Conservation (phyloP, 352 stramenopile genomes). For the Ochromonadaceae sp. region DNA sequence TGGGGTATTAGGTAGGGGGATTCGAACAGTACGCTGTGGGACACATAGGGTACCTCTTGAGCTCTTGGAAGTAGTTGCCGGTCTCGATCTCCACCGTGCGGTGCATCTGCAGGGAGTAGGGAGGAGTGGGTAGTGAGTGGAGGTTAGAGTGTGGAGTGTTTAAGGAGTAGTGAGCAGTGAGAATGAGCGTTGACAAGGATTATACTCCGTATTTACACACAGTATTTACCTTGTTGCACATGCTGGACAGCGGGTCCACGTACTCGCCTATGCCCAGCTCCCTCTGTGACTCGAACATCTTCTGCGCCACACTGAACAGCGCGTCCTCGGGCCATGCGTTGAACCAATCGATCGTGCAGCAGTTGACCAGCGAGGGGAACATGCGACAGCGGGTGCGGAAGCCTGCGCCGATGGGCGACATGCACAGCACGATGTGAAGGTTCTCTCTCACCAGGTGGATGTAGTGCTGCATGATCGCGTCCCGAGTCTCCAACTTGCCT, state of each 20-base stretch:
- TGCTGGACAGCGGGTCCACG: slow-evolving; percentile 66
- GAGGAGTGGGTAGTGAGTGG: too few relatives aligned
- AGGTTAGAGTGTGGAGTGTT: too few relatives aligned
- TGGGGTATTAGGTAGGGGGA: too few relatives aligned
- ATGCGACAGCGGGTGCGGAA: slow-evolving; percentile 78
- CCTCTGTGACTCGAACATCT: slow-evolving; percentile 61
- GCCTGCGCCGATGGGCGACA: slow-evolving; percentile 70
- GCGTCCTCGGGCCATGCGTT: slow-evolving; percentile 83
- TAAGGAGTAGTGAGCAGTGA: too few relatives aligned
- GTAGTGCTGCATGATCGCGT: slow-evolving; percentile 24
- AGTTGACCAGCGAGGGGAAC: slow-evolving; percentile 83
- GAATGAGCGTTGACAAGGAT: too few relatives aligned
- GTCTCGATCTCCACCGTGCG: slow-evolving; percentile 64
- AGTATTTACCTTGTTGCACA: slow-evolving; percentile 82
- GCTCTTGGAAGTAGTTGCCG: slow-evolving; percentile 53
- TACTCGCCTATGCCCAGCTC: slow-evolving; percentile 64
- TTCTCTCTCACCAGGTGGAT: slow-evolving; percentile 76
- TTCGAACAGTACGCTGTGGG: too few relatives aligned
- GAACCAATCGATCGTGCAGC: slow-evolving; percentile 87
- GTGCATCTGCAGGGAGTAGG: too few relatives aligned
- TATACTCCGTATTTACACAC: too few relatives aligned
- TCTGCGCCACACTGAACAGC: slow-evolving; percentile 66
- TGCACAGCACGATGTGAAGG: slow-evolving; percentile 76
- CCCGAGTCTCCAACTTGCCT: slow-evolving; percentile 39
- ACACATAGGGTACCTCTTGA: too few relatives aligned